Percentiles rank a stretch among this genome's conserved stretches.
Conservation (phyloP, 2,329 filamentous ascomycete genomes). For the Penicillium sp. region DNA sequence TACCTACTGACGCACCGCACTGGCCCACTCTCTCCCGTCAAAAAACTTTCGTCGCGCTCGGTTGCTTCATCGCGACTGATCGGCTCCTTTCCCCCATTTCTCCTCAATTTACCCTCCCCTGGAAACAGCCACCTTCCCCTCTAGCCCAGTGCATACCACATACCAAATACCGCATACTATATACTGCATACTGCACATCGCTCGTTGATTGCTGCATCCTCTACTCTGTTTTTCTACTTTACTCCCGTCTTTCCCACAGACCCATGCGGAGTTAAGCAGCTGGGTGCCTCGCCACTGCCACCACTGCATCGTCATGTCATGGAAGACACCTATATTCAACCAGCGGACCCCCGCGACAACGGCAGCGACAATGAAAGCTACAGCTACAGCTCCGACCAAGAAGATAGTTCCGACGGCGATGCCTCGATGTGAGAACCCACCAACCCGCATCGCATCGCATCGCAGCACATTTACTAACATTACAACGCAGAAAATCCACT, state of each 20-base stretch:
- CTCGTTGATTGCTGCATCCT: no score
- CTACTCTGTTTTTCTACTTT: no score
- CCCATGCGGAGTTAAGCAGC: no score
- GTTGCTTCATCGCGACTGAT: slow-evolving; percentile 2
- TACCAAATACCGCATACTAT: no score
- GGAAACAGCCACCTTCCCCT: no score
- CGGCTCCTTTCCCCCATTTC: slow-evolving; percentile 5
- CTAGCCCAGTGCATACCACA: no score
- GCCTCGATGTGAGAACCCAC: slow-evolving; percentile 29
- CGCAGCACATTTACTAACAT: slow-evolving; percentile 10
- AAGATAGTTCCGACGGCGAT: slow-evolving; percentile 20
- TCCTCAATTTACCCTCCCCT: neutral
- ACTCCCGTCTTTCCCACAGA: no score
- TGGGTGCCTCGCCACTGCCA: neutral
- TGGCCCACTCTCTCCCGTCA: slow-evolving; percentile 9
- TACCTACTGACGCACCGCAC: neutral
- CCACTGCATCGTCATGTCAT: slow-evolving; percentile 33
- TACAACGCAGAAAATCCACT: slow-evolving; percentile 37
- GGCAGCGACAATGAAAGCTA: no score
- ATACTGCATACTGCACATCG: no score
- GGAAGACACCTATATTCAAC: slow-evolving; percentile 25
- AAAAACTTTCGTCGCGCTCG: slow-evolving; percentile 5
- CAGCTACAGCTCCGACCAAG: slow-evolving; percentile 21
- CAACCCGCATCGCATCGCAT: slow-evolving; percentile 8
- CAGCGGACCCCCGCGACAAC: slow-evolving; percentile 17